Conservation (phyloP, 345 rosid genomes). For the Litchi chinensis region DNA sequence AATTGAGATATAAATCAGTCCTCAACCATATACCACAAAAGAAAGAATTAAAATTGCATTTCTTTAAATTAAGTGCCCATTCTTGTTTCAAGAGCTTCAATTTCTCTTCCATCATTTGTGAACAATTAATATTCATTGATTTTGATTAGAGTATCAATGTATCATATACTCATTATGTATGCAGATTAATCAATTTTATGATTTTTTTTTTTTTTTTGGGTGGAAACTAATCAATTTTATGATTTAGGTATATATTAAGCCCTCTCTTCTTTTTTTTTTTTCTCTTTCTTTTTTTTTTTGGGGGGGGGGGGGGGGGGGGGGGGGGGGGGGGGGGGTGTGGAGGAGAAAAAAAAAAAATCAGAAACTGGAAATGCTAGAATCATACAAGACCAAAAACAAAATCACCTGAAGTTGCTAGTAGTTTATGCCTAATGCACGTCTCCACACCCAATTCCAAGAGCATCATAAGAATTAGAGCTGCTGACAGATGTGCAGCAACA, state of each 20-base stretch:
- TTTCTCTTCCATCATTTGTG: not conserved
- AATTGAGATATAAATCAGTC: not conserved
- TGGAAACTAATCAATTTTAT: not conserved
- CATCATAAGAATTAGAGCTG: slow-evolving; percentile 93
- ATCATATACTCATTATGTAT: not conserved
- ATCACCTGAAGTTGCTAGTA: slow-evolving; percentile 92
- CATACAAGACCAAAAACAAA: slow-evolving; percentile 11
- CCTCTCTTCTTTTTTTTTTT: no score
- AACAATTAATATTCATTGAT: not conserved
- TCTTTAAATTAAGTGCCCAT: not conserved
- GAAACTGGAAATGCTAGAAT: not conserved
- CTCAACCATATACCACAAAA: not conserved
- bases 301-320: no score
- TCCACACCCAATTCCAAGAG: slow-evolving; percentile 91
- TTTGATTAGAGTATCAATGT: not conserved
- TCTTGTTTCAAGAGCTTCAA: not conserved
- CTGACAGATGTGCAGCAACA: slow-evolving; percentile 81
- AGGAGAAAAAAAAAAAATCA: no score
- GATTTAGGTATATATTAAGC: no score
- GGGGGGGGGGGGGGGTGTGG: no score
- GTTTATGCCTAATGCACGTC: slow-evolving; percentile 87
- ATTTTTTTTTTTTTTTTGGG: not conserved
- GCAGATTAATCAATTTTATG: slow-evolving; percentile 2
- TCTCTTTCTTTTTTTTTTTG: no score
- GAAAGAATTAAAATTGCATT: not conserved